Conservation (phyloP, 129 eudicot genomes). For the Helichrysum umbraculigerum region DNA sequence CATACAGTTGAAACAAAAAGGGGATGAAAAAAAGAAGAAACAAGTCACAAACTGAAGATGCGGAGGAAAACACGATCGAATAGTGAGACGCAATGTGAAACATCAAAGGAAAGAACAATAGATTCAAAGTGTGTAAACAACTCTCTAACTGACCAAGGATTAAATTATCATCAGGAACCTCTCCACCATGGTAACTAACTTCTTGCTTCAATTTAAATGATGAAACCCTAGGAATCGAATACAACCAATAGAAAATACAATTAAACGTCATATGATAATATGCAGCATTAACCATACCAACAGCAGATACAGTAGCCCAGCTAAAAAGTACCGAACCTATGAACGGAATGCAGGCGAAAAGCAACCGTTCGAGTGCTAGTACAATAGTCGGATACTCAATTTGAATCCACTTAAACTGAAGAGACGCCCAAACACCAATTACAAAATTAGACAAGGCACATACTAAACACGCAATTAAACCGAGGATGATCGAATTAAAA, state of each 20-base stretch:
- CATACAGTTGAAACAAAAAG: slow-evolving; percentile 75
- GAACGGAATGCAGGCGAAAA: slow-evolving; percentile 77
- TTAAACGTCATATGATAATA: slow-evolving; percentile 76
- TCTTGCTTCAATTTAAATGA: slow-evolving; percentile 78
- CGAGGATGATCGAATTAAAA: slow-evolving; percentile 52
- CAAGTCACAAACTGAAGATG: slow-evolving; percentile 67
- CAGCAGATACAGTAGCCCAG: slow-evolving; percentile 88
- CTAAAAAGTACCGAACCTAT: slow-evolving; percentile 66
- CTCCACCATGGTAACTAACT: slow-evolving; percentile 75
- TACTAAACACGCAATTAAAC: slow-evolving; percentile 51
- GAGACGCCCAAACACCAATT: slow-evolving; percentile 94
- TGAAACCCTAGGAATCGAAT: slow-evolving; percentile 73
- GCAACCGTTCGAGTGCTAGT: slow-evolving; percentile 74
- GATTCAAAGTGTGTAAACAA: slow-evolving; percentile 75
- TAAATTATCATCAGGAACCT: slow-evolving; percentile 70
- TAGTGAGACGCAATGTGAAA: slow-evolving; percentile 81
- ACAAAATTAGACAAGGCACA: slow-evolving; percentile 70
- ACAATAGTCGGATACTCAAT: slow-evolving; percentile 85
- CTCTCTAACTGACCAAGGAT: slow-evolving; percentile 85
- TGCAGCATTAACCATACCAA: slow-evolving; percentile 75
- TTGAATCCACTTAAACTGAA: slow-evolving; percentile 96
- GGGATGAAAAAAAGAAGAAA: slow-evolving; percentile 85
- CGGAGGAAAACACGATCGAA: slow-evolving; percentile 60
- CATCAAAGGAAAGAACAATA: slow-evolving; percentile 66
- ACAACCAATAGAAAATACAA: slow-evolving; percentile 86